Base-by-base conservation (phyloP, 805 yeast species). In the Barnettozyma sucrosica region DNA sequence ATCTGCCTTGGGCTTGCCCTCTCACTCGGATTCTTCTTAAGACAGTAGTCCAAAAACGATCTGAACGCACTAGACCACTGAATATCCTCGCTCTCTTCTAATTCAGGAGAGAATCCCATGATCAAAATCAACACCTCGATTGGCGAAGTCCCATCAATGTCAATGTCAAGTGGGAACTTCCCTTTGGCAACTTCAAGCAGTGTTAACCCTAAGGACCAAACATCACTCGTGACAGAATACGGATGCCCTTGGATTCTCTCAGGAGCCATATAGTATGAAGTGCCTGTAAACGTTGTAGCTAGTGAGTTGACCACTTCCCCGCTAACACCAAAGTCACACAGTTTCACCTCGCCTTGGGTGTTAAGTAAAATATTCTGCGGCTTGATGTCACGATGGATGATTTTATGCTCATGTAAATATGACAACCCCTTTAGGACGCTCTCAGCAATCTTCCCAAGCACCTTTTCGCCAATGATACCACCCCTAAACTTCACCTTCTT, bases 201-300 rank as follows among this genome's bases (percentile, higher is more conserved):
- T 2, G 98, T 90, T 49, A 93, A 71, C 0, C 99, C 99, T 28
- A 93, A 68, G 1, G 97, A 89, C 99, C 99, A 93, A 14, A 93
- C 92, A 63, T 93, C 99, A 58, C 95, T 83, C 4, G 96, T 87
- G 3, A 92, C 97, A 10, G 96, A 85, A 62, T 93, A 93, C 1
- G 97, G 93, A 61, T 89, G 92, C 25, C 97, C 97, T 69, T 87
- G 87, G 44, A 93, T 92, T 57, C 99, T 76, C 66, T 93, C 99
- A 0, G 99, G 99, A 0, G 99, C 98, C 99, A 93, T 93, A 66
- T 93, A 93, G 63, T 88, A 92, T 10, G 96, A 90, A 0, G 99
- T 93, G 2, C 99, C 99, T 0, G 97, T 93, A 62, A 90, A 93
- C 0, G 99, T 93, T 1, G 96, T 88, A 1, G 98, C 98, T 41